Percentiles rank a stretch among this genome's conserved stretches.
Evolutionary conservation across 805 yeast species (phyloP).

Genomic region (Saturnispora zaruensis): DNA sequence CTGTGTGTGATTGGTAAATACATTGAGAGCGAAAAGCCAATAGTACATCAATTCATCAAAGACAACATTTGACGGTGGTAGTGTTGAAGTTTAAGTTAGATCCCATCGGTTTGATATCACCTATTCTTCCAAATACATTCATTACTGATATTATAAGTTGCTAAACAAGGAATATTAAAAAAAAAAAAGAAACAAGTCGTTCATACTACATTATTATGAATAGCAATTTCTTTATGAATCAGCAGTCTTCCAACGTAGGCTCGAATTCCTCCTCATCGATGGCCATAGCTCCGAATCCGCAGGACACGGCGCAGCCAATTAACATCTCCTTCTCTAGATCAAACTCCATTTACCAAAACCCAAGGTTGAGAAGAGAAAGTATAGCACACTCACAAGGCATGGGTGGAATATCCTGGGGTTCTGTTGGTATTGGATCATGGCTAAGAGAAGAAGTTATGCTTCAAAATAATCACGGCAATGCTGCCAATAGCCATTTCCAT

Average conservation of each 20-base stretch:
- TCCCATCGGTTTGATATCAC: not conserved
- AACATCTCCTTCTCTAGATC: slow-evolving; percentile 31
- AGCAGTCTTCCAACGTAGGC: slow-evolving; percentile 12
- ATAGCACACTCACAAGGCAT: slow-evolving; percentile 95
- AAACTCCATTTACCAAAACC: slow-evolving; percentile 32
- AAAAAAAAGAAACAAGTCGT: no score
- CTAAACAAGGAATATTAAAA: not conserved
- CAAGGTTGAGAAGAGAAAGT: slow-evolving; percentile 74
- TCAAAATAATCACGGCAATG: slow-evolving; percentile 12
- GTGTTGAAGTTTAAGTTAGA: not conserved
- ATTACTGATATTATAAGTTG: not conserved
- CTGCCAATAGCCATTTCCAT: slow-evolving; percentile 1
- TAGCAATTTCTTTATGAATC: slow-evolving; percentile 4
- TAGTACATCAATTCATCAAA: no score
- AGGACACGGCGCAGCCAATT: slow-evolving; percentile 27
- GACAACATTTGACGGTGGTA: no score
- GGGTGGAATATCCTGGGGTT: slow-evolving; percentile 98
- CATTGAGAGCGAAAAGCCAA: not conserved
- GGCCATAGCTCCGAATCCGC: slow-evolving; percentile 3
- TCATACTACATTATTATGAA: not conserved
- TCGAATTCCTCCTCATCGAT: slow-evolving; percentile 13
- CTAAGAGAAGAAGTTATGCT: slow-evolving; percentile 84
- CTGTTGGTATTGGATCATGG: slow-evolving; percentile 93
- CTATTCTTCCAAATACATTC: not conserved
- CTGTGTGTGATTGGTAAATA: not conserved